These are phyloP conservation scores for Boletus rex-veris DNA, from an alignment of 768 basidiomycete species.

Conservation along the genomic window DNA sequence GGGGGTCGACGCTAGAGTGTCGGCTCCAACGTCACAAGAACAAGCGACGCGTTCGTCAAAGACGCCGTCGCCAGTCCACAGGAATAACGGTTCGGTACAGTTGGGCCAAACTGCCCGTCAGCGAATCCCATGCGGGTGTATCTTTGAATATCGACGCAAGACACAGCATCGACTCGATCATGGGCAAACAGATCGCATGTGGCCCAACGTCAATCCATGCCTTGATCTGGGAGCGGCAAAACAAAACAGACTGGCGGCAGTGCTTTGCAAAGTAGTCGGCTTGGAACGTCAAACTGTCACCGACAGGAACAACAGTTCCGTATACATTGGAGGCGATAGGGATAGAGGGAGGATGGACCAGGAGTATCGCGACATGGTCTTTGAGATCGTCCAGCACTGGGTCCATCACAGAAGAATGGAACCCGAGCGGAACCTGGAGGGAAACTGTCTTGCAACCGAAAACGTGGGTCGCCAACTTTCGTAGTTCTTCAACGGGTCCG, in stretches of 20 bases:
- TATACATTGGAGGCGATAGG: conserved; percentile 61
- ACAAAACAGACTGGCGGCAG: conserved; percentile 53
- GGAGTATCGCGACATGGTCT: conserved; percentile 35
- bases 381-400: conserved; percentile 52
- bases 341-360: conserved; percentile 46
- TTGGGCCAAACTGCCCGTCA: conserved; percentile 44
- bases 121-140: conserved; percentile 41
- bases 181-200: conserved; percentile 53
- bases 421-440: conserved; percentile 58
- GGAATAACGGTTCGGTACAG: conserved; percentile 42
- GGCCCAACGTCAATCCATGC: conserved; percentile 70
- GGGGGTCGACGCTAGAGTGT: conserved; percentile 1
- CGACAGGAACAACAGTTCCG: conserved; percentile 51
- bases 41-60: conserved; percentile 44
- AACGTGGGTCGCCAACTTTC: conserved; percentile 36
- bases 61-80: conserved; percentile 53
- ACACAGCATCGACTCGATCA: conserved; percentile 44
- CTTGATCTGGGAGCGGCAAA: conserved; percentile 38
- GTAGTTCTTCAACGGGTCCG: conserved; percentile 47
- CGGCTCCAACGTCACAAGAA: conserved; percentile 27
- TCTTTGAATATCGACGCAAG: conserved; percentile 51
- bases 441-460: conserved; percentile 38
- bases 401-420: conserved; percentile 64
- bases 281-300: conserved; percentile 46
- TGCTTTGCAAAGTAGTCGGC: conserved; percentile 56